Base-by-base conservation (phyloP, 2,329 filamentous ascomycete genomes). In the Diatrype stigma region DNA sequence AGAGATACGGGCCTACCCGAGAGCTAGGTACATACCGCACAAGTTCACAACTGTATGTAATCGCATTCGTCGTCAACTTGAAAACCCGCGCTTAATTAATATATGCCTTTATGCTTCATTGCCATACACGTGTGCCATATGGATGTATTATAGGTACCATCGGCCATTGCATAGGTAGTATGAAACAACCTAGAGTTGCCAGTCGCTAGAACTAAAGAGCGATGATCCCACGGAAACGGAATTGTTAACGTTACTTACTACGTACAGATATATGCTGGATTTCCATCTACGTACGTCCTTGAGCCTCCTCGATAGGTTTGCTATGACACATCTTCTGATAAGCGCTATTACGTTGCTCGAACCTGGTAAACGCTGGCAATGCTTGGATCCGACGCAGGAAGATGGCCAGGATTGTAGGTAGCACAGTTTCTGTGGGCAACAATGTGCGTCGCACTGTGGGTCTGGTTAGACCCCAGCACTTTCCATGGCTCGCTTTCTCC, bases 311-410 rank as follows among this genome's bases (percentile, higher is more conserved):
- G 11, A 10, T 23, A 7, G 40, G 21, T 23, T 44, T 42, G 21
- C 22, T 44, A 44, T 44, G 40, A 44, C 40, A 44, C 40, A 44
- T 28, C 22, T 26, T 44, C 40, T 28, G 40, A 26, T 44, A 44
- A 44, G 40, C 40, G 40, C 40, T 44, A 44, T 44, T 44, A 44
- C 40, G 40, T 28, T 28, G 19, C 40, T 28, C 21, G n/a, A 23
- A 21, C 40, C 40, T 44, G 14, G 34, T 17, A 37, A 37, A 19
- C 3, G 6, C 11, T 14, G 40, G 40, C 40, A 42, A 19, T 23
- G 19, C 22, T n/a, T 22, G 40, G 22, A 23, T 44, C 40, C 40
- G 40, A 44, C 23, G 40, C 40, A 44, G 40, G 40, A 22, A 44
- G 40, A 44, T 2, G 22, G 19, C 40, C 40, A 14, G 6, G 22